phyloP scores from a whole-genome alignment of 768 basidiomycete species.

The Kwoniella europaea region DNA sequence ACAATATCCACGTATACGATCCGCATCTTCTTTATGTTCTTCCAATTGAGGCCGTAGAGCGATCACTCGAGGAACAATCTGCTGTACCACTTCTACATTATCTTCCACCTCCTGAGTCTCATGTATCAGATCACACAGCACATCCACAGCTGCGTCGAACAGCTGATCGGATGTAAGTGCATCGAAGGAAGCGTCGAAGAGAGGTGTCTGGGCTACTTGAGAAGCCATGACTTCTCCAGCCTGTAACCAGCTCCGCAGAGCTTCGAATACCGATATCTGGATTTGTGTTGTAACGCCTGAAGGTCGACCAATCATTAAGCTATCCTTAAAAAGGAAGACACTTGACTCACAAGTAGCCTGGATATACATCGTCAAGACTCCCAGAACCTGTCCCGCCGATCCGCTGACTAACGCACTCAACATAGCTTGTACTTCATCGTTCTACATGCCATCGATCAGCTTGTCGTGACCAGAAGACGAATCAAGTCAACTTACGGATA shows the following conservation, averaged over 20 bases:
- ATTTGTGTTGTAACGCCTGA: conserved; percentile 80
- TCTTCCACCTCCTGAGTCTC: conserved; percentile 98
- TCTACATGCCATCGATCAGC: conserved; percentile 10
- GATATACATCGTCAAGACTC: conserved; percentile 83
- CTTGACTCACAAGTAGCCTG: conserved; percentile 74
- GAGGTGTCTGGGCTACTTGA: conserved; percentile 72
- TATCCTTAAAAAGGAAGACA: neutral
- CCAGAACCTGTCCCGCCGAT: conserved; percentile 69
- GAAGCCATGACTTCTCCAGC: conserved; percentile 78
- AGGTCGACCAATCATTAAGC: neutral
- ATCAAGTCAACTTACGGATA: conserved; percentile 69
- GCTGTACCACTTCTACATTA: conserved; percentile 83
- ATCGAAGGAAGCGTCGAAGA: conserved; percentile 81
- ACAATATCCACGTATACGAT: conserved; percentile 85
- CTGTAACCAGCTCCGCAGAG: conserved; percentile 82
- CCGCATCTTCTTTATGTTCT: conserved; percentile 69
- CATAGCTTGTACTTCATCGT: conserved; percentile 26
- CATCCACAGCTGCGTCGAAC: conserved; percentile 92
- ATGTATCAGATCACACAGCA: conserved; percentile 91
- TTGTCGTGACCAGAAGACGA: neutral
- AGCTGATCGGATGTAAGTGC: conserved; percentile 80
- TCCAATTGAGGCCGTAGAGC: conserved; percentile 69
- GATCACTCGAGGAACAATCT: conserved; percentile 85
- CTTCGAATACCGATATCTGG: conserved; percentile 80
- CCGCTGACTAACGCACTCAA: conserved; percentile 35